Base-by-base conservation (phyloP, 768 basidiomycete species). In the Suillus paluster region DNA sequence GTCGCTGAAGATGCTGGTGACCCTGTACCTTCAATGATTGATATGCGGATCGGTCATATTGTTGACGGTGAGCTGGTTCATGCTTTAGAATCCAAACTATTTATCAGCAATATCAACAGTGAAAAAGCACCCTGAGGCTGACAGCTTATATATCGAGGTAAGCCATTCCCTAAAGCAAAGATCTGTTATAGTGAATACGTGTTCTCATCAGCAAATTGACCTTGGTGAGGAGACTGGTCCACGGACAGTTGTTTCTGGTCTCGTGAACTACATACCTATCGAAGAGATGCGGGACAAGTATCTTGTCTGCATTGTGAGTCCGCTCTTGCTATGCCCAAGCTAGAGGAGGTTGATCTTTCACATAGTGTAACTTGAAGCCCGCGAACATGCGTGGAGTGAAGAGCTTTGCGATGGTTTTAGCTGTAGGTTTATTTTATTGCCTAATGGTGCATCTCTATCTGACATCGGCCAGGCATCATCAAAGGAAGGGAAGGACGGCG, bases 371-470 rank as follows among this genome's bases (percentile, higher is more conserved):
- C 75, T 78, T 99, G 63, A 99, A 99, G 77, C 97, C 97, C 5
- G 97, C 92, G 8, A 89, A 83, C 67, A 99, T 99, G 97, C 89
- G 97, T 62, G 97, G 97, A 2, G 89, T 99, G 68, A 99, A 98
- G 80, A 97, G 95, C 63, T 97, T 91, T 70, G 97, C 95, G 36
- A 99, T 99, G 97, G 91, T 99, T 41, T 88, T 99, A 64, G 91
- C 90, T 71, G 95, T 95, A 74, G 11, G 30, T 54, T 58, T 21
- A 23, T 8, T 10, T 42, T 25, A 5, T 54, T 41, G 23, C 50
- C 30, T 27, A 7, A 57, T 11, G 3, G 21, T 30, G 53, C 17
- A 23, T 27, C 36, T 19, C 41, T 54, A 39, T 41, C 30, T 61
- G 23, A 71, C 55, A 19, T 30, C 41, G 15, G 8, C 33, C 65